phyloP scores from a whole-genome alignment of 768 basidiomycete genomes.

The Cubamyces sp. region DNA sequence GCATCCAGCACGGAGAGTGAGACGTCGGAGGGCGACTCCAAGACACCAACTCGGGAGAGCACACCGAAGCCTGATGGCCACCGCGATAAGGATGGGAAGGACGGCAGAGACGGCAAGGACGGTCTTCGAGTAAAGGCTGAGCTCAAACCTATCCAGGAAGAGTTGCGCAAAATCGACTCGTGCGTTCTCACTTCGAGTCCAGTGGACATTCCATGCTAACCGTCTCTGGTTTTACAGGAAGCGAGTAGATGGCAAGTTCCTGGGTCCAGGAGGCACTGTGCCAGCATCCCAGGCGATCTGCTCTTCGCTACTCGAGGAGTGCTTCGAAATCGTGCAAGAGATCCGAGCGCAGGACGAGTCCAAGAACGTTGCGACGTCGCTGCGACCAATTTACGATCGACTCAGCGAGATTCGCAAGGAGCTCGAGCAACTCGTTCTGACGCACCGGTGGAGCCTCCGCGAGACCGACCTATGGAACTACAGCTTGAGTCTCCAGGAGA shows the following conservation, averaged over 20 bases:
- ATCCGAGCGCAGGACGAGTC: conserved; percentile 93
- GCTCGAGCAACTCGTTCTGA: conserved; percentile 86
- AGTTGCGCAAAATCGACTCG: conserved; percentile 95
- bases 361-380: conserved; percentile 80
- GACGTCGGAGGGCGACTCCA: conserved; percentile 19
- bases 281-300: conserved; percentile 92
- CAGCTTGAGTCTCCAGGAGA: conserved; percentile 89
- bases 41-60: conserved; percentile 34
- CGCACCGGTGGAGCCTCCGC: conserved; percentile 95
- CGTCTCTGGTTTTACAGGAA: conserved; percentile 51
- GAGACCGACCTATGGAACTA: conserved; percentile 96
- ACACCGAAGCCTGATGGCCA: conserved; percentile 25
- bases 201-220: conserved; percentile 3
- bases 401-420: conserved; percentile 84
- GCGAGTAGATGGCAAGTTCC: conserved; percentile 95
- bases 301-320: conserved; percentile 91
- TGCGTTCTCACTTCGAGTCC: conserved; percentile 51
- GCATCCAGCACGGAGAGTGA: conserved; percentile 21
- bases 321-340: conserved; percentile 94
- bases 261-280: conserved; percentile 87
- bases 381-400: conserved; percentile 94
- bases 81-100: conserved; percentile 15
- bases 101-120: conserved; percentile 19
- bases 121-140: conserved; percentile 46
- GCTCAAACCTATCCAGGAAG: conserved; percentile 88